Evolutionary conservation across 768 basidiomycete species (phyloP).

Genomic region (Podaxis sp.): DNA sequence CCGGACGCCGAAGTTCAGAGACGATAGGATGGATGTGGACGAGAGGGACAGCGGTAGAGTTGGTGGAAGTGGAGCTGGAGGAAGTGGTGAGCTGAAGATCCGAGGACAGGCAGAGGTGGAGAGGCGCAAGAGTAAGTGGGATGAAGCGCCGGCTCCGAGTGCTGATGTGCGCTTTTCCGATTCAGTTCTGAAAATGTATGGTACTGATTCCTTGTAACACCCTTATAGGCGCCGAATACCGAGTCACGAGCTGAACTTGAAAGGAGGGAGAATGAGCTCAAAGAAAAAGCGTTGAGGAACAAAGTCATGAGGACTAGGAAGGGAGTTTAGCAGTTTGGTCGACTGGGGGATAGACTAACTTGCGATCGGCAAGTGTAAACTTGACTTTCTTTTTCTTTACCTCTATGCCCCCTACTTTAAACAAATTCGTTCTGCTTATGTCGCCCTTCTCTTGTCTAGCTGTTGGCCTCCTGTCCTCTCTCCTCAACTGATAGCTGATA

Average conservation of each 20-base stretch:
- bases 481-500: background rate
- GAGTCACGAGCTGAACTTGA: constrained; percentile 49
- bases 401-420: background rate
- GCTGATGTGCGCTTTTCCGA: constrained; percentile 27
- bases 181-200: constrained; percentile 13
- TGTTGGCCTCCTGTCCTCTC: background rate
- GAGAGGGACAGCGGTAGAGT: constrained; percentile 18
- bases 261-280: constrained; percentile 74
- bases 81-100: constrained; percentile 60
- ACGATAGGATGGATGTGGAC: constrained; percentile 39
- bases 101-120: constrained; percentile 67
- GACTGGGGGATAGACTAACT: background rate
- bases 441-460: constrained; percentile 4
- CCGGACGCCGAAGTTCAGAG: constrained; percentile 27
- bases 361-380: constrained; percentile 13
- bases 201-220: constrained; percentile 14
- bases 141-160: constrained; percentile 32
- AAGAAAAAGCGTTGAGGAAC: constrained; percentile 79
- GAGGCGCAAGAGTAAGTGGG: constrained; percentile 56
- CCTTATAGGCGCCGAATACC: constrained; percentile 21
- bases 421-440: constrained; percentile 13
- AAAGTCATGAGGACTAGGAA: constrained; percentile 78
- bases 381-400: background rate
- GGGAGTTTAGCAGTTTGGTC: constrained; percentile 21
- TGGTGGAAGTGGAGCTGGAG: constrained; percentile 23